phyloP scores from a whole-genome alignment of 106 monocot genomes.

The Posidonia australis region DNA sequence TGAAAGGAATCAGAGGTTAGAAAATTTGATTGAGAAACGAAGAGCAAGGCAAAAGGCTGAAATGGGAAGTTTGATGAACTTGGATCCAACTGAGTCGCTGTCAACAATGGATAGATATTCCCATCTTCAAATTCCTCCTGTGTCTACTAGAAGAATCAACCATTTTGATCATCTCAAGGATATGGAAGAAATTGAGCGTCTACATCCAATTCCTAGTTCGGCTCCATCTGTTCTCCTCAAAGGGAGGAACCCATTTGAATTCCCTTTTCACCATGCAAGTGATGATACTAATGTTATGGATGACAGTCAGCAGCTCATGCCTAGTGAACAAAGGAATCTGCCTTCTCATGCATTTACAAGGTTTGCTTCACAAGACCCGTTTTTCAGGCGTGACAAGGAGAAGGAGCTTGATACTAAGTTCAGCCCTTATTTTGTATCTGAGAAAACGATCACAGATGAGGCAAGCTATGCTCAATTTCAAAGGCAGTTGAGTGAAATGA shows the following conservation, averaged over 20 bases:
- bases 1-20: slow-evolving; percentile 24
- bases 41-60: slow-evolving; percentile 11
- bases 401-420: not conserved
- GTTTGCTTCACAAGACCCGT: slow-evolving; percentile 24
- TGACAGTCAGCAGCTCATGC: slow-evolving; percentile 12
- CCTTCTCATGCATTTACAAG: slow-evolving; percentile 12
- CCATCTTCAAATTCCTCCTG: slow-evolving; percentile 33
- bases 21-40: slow-evolving; percentile 41
- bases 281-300: slow-evolving; percentile 1
- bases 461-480: not conserved
- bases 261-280: slow-evolving; percentile 27
- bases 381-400: slow-evolving; percentile 21
- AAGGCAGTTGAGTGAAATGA: slow-evolving; percentile 9
- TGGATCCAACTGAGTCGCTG: slow-evolving; percentile 35
- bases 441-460: not conserved
- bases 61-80: slow-evolving; percentile 46
- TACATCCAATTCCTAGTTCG: slow-evolving; percentile 67
- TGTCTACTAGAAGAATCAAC: slow-evolving; percentile 47
- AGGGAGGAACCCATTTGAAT: slow-evolving; percentile 59
- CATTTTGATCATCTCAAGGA: slow-evolving; percentile 67
- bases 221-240: slow-evolving; percentile 63
- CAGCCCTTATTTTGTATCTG: slow-evolving; percentile 1
- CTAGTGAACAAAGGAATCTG: slow-evolving; percentile 16
- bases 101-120: slow-evolving; percentile 26
- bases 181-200: slow-evolving; percentile 30